These are phyloP conservation scores for Ascochyta koolunga DNA, from an alignment of 2,329 filamentous ascomycete species.

Conservation along the genomic window DNA sequence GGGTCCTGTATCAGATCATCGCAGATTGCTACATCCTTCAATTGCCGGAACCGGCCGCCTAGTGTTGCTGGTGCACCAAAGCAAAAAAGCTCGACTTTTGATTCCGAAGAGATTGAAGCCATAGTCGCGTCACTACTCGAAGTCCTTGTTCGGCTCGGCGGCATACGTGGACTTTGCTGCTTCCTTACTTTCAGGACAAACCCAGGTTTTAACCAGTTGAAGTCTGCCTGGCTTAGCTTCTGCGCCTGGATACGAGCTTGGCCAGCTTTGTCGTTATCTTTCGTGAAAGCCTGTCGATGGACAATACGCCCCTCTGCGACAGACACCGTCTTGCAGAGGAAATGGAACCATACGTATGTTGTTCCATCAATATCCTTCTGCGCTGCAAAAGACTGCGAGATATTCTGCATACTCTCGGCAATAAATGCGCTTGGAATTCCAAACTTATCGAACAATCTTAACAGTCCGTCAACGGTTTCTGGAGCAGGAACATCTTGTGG, in stretches of 20 bases:
- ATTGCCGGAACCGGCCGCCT: slow-evolving; percentile 21
- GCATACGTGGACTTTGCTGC: neutral
- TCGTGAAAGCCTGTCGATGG: neutral
- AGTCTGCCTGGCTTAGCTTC: slow-evolving; percentile 29
- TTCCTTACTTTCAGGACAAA: slow-evolving; percentile 31
- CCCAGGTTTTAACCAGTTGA: slow-evolving; percentile 34
- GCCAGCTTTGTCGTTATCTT: neutral
- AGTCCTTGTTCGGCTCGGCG: slow-evolving; percentile 17
- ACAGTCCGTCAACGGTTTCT: slow-evolving; percentile 10
- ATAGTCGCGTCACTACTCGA: slow-evolving; percentile 23
- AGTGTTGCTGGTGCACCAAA: slow-evolving; percentile 34
- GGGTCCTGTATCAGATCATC: slow-evolving; percentile 38
- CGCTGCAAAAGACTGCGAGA: slow-evolving; percentile 38
- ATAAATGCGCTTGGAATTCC: slow-evolving; percentile 35
- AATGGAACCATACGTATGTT: slow-evolving; percentile 36
- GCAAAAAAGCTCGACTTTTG: slow-evolving; percentile 33
- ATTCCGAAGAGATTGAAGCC: neutral
- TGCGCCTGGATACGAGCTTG: neutral
- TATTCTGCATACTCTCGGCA: slow-evolving; percentile 30
- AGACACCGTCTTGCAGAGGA: slow-evolving; percentile 35
- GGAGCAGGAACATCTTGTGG: slow-evolving; percentile 27
- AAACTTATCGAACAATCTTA: slow-evolving; percentile 27
- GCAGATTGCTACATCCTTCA: slow-evolving; percentile 17
- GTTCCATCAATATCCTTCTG: slow-evolving; percentile 24
- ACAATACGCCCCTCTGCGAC: slow-evolving; percentile 15